These are phyloP conservation scores for Pseudohalonectria lignicola DNA, from an alignment of 2,329 filamentous ascomycete genomes.

Conservation along the genomic window DNA sequence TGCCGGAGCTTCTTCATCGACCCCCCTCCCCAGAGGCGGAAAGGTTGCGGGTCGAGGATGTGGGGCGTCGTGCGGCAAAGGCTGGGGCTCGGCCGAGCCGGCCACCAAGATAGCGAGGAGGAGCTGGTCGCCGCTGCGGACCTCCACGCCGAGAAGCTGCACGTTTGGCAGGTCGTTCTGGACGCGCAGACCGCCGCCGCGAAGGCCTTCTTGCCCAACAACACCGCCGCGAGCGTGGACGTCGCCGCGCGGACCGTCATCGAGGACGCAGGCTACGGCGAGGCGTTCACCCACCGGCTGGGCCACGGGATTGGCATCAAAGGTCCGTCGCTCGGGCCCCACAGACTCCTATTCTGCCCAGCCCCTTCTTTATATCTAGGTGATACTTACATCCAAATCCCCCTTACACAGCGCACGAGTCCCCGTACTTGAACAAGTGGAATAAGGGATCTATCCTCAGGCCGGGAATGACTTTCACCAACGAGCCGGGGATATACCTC, in stretches of 20 bases:
- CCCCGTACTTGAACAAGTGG: conserved; percentile 53
- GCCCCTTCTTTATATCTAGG: neutral
- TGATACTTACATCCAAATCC: too few relatives aligned
- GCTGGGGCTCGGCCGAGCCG: neutral
- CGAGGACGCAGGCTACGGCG: conserved; percentile 44
- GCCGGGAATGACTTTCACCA: conserved; percentile 52
- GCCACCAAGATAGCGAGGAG: neutral
- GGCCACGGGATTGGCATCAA: conserved; percentile 58
- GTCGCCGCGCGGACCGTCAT: conserved; percentile 49
- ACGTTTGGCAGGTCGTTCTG: conserved; percentile 50
- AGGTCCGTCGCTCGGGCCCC: conserved; percentile 15
- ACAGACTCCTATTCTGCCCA: too few relatives aligned
- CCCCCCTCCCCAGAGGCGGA: conserved; percentile 8
- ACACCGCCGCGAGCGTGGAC: conserved; percentile 48
- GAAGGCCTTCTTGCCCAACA: conserved; percentile 34
- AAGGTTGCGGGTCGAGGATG: neutral
- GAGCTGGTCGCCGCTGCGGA: neutral
- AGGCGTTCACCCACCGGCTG: conserved; percentile 49
- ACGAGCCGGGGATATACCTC: conserved; percentile 53
- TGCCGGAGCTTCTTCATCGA: conserved; percentile 50
- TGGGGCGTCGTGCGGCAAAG: neutral
- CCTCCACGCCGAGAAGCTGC: conserved; percentile 35
- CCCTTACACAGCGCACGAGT: conserved; percentile 39
- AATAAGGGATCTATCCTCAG: conserved; percentile 35
- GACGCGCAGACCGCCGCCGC: conserved; percentile 48